A percentile compares a stretch with the other conserved stretches of the same genome.
phyloP scores from a whole-genome alignment of 257 asterid genomes.

The Rubia yunnanensis region DNA sequence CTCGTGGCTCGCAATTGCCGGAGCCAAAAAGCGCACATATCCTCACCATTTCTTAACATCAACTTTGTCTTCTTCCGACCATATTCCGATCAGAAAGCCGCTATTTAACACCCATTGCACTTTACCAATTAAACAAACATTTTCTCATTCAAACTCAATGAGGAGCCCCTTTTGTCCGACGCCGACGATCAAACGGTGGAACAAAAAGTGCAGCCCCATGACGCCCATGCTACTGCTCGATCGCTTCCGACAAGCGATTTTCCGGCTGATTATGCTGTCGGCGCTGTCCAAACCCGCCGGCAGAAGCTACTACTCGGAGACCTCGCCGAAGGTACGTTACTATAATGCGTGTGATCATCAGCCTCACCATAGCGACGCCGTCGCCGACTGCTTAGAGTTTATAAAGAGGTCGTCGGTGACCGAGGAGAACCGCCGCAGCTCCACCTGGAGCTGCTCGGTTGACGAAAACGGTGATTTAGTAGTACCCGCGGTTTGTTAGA shows the following conservation, averaged over 20 bases:
- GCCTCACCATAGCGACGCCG: slow-evolving; percentile 28
- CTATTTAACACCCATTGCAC: slow-evolving; percentile 3
- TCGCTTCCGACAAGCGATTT: slow-evolving; percentile 34
- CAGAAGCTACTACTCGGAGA: neutral
- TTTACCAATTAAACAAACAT: slow-evolving; percentile 3
- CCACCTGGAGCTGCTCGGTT: slow-evolving; percentile 6
- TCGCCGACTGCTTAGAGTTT: slow-evolving; percentile 40
- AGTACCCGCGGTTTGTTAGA: slow-evolving; percentile 7
- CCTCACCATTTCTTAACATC: neutral
- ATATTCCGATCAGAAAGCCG: neutral
- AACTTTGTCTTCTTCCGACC: slow-evolving; percentile 2
- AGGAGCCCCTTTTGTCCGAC: slow-evolving; percentile 27
- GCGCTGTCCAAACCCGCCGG: slow-evolving; percentile 22
- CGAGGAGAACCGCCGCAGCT: slow-evolving; percentile 8
- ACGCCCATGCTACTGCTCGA: slow-evolving; percentile 26
- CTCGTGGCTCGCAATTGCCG: slow-evolving; percentile 4
- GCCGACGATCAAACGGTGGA: slow-evolving; percentile 7
- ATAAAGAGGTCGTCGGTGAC: slow-evolving; percentile 25
- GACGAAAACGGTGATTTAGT: slow-evolving; percentile 13
- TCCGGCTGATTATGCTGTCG: slow-evolving; percentile 31
- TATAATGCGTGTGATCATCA: slow-evolving; percentile 8
- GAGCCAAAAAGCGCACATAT: neutral
- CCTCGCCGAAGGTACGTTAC: neutral
- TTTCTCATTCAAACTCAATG: slow-evolving; percentile 6
- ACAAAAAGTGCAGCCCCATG: slow-evolving; percentile 14